A percentile compares a stretch with the other conserved stretches of the same genome.
Conservation (phyloP, 1,284 basidiomycete genomes). For the Afroboletus lepidellus region DNA sequence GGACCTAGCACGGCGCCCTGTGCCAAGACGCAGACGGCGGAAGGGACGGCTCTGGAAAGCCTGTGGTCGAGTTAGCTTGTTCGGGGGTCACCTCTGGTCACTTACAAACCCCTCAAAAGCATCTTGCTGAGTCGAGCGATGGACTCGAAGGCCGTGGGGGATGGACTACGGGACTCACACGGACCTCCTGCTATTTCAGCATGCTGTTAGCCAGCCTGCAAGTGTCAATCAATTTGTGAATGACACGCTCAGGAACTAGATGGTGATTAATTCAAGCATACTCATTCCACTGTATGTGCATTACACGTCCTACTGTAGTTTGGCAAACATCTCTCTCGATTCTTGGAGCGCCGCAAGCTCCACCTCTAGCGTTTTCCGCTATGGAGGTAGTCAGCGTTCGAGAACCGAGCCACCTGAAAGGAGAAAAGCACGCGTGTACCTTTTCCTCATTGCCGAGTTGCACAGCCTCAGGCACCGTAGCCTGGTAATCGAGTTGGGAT, state of each 20-base stretch:
- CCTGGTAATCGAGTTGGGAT: conserved; percentile 72
- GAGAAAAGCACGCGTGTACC: conserved; percentile 45
- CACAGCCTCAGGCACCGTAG: conserved; percentile 77
- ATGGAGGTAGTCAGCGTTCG: conserved; percentile 6
- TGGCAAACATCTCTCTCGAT: conserved; percentile 58
- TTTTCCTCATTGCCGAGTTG: conserved; percentile 75
- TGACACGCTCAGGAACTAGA: neutral
- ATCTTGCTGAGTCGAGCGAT: neutral
- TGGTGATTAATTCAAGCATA: neutral
- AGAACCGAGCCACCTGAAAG: neutral
- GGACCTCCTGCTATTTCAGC: no score
- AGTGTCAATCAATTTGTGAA: no score
- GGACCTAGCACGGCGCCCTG: conserved; percentile 6
- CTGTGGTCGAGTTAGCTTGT: neutral
- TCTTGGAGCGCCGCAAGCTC: conserved; percentile 60
- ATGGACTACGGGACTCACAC: no score
- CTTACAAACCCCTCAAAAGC: neutral
- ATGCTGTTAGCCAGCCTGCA: no score
- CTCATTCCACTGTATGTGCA: neutral
- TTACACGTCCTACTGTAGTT: conserved; percentile 43
- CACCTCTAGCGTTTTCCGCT: conserved; percentile 64
- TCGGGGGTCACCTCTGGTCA: neutral
- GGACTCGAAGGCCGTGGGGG: neutral
- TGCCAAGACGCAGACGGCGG: neutral
- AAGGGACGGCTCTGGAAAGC: neutral